Conservation (phyloP, 257 asterid genomes). For the Rauvolfia tetraphylla region DNA sequence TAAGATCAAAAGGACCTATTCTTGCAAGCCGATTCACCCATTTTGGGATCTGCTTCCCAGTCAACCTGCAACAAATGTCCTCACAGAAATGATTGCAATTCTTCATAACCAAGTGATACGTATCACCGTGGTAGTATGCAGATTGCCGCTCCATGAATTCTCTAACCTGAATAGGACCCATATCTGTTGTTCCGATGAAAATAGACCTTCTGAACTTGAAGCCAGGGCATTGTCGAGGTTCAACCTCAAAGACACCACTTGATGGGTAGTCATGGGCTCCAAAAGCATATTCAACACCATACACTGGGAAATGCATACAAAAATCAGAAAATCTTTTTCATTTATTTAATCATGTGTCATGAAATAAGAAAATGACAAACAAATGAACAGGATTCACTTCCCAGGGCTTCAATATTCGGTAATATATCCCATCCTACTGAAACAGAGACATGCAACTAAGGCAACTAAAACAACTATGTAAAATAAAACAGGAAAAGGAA, state of each 20-base stretch:
- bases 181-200: constrained; percentile 59
- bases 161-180: constrained; percentile 57
- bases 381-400: background rate
- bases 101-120: constrained; percentile 68
- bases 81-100: constrained; percentile 91
- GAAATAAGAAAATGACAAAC: constrained; percentile 4
- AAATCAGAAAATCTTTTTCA: background rate
- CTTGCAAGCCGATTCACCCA: constrained; percentile 92
- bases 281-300: constrained; percentile 75
- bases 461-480: background rate
- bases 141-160: constrained; percentile 71
- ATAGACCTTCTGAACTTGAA: constrained; percentile 71
- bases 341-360: background rate
- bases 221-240: constrained; percentile 85
- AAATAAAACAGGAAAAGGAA: background rate
- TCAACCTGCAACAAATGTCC: constrained; percentile 70
- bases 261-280: constrained; percentile 79
- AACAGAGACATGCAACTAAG: background rate
- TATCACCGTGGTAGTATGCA: constrained; percentile 54
- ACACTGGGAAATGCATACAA: constrained; percentile 46
- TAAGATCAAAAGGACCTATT: constrained; percentile 43
- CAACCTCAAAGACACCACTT: constrained; percentile 82
- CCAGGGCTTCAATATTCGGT: background rate
- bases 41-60: constrained; percentile 66
- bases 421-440: background rate